Base-by-base conservation (phyloP, 495 filamentous ascomycete species). In the Massariosphaeria phaeospora region DNA sequence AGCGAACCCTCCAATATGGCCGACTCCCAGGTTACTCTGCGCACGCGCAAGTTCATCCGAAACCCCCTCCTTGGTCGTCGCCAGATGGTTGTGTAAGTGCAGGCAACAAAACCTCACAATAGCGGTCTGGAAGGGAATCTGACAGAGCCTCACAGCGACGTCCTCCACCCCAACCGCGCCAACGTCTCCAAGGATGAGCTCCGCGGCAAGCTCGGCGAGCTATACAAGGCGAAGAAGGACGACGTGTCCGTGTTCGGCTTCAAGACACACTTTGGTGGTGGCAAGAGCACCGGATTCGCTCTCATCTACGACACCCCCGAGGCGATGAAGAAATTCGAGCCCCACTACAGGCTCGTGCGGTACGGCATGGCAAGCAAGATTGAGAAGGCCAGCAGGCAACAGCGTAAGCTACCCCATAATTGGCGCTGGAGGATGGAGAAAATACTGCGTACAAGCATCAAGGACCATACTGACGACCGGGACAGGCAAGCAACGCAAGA, bases 21-120 rank as follows among this genome's bases (percentile, higher is more conserved):
- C 74, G 93, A 96, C 75, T 74, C 79, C 53, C 83, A 85, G 69
- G 88, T 99, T 70, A 98, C 93, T 66, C 77, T 99, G 80, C 88
- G 94, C 77, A 99, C 94, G 74, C 91, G 94, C 86, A 99, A 99
- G 81, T 99, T 99, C 89, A 94, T 97, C 75, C 86, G 89, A 77
- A 99, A 99, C 81, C 86, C 94, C 72, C 88, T 99, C 71, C 86
- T 99, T 64, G 91, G 83, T 69, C 86, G 91, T 70, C 96, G 93
- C 81, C 94, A 99, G 84, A 97, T 99, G 93, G 94, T 99, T 77
- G 88, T 97, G 93, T 99, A 91, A 83, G 94, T 87, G 35, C 31
- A 6, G 18, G 18, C n/a, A 27, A 33, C 3, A 12, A 34, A 5
- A 6, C 13, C 21, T 24, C 27, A n/a, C 42, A 3, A n/a, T 23